Percentiles rank a stretch among this genome's conserved stretches.
phyloP scores from a whole-genome alignment of 805 yeast genomes.

The Ogataea pignaliae region DNA sequence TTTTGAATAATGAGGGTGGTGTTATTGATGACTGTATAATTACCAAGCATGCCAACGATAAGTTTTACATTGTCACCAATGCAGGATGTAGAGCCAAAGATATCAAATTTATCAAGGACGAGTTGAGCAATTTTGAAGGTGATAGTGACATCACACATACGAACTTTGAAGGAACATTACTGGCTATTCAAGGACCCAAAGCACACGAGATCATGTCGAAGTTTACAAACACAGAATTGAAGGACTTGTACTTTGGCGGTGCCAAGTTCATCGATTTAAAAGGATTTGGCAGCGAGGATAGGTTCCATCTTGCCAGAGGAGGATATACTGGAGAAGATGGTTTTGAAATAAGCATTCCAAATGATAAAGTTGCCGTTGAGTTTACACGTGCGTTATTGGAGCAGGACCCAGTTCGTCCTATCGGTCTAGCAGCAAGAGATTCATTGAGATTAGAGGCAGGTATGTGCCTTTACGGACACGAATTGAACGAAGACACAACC shows the following conservation, averaged over 20 bases:
- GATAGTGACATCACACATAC: slow-evolving; percentile 28
- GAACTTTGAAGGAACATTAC: slow-evolving; percentile 64
- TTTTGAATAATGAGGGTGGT: slow-evolving; percentile 69
- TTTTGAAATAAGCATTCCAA: slow-evolving; percentile 81
- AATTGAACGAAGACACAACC: slow-evolving; percentile 69
- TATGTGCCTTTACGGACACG: slow-evolving; percentile 96
- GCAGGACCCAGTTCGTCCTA: slow-evolving; percentile 63
- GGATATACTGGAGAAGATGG: slow-evolving; percentile 99
- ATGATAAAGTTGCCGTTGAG: slow-evolving; percentile 45
- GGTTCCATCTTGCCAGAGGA: slow-evolving; percentile 82
- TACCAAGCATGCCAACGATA: slow-evolving; percentile 71
- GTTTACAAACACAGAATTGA: slow-evolving; percentile 55
- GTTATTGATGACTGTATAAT: slow-evolving; percentile 92
- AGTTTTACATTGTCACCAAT: slow-evolving; percentile 85
- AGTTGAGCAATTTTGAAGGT: slow-evolving; percentile 35
- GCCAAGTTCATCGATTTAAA: slow-evolving; percentile 44
- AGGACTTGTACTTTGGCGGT: slow-evolving; percentile 69
- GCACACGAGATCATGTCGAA: slow-evolving; percentile 65
- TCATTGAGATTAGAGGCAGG: slow-evolving; percentile 96
- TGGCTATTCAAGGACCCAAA: slow-evolving; percentile 92
- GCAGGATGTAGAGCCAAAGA: slow-evolving; percentile 93
- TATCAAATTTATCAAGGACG: slow-evolving; percentile 52
- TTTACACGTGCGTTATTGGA: slow-evolving; percentile 59
- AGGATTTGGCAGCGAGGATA: slow-evolving; percentile 34
- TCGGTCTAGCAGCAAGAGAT: slow-evolving; percentile 98